Conservation (phyloP, 2,329 filamentous ascomycete genomes). For the Exophiala bonariae region DNA sequence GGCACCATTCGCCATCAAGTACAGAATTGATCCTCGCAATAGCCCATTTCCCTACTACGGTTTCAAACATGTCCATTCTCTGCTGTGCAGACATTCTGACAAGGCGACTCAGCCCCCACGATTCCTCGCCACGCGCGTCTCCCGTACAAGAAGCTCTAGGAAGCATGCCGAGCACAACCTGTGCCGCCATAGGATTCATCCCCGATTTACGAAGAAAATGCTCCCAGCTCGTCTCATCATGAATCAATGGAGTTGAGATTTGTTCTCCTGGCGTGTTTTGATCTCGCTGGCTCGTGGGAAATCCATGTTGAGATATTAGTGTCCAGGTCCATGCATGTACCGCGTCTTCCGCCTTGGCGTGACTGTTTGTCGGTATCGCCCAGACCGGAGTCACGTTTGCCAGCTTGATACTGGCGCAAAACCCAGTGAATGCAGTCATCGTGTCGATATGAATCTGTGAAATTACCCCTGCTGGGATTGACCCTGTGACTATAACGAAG, state of each 20-base stretch:
- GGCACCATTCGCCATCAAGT: not conserved
- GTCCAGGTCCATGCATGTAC: constrained; percentile 36
- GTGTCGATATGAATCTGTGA: constrained; percentile 4
- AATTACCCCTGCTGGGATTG: not conserved
- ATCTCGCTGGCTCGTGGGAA: constrained; percentile 8
- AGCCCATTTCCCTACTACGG: constrained; percentile 6
- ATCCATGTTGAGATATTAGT: constrained; percentile 41
- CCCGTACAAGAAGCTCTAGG: constrained; percentile 1
- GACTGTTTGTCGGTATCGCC: constrained; percentile 1
- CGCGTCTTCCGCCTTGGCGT: not conserved
- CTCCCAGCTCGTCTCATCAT: constrained; percentile 68
- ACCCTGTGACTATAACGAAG: constrained; percentile 63
- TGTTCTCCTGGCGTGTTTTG: too few species aligned
- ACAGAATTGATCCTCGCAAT: constrained; percentile 1
- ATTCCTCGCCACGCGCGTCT: not conserved
- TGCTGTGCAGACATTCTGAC: constrained; percentile 6
- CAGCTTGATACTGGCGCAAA: constrained; percentile 27
- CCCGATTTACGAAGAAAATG: constrained; percentile 65
- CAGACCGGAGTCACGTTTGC: constrained; percentile 16
- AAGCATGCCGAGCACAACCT: constrained; percentile 54
- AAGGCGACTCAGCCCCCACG: constrained; percentile 8
- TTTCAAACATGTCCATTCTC: constrained; percentile 9
- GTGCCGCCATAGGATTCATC: constrained; percentile 71
- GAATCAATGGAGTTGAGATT: constrained; percentile 38
- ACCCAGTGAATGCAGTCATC: constrained; percentile 30